Evolutionary conservation across 306 rosid genomes (phyloP).

Genomic region (Rosa rugosa): DNA sequence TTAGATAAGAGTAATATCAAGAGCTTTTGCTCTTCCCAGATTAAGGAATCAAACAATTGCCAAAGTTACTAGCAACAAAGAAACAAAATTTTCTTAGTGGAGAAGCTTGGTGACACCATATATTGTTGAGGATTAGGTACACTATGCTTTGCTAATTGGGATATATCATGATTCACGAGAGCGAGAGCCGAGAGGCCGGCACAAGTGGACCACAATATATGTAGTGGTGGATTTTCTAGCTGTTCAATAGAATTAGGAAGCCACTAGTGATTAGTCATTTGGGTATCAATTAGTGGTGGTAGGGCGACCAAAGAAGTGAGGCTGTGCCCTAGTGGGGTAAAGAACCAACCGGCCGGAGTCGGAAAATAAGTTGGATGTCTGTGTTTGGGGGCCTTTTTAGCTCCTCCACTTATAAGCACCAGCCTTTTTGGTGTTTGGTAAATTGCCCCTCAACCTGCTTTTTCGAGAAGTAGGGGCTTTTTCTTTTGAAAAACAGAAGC

Average conservation of each 20-base stretch:
- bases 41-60: not conserved
- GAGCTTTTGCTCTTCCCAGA: not conserved
- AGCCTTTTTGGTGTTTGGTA: too few relatives aligned
- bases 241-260: not conserved
- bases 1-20: not conserved
- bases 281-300: constrained; percentile 1
- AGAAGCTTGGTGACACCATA: not conserved
- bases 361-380: too few relatives aligned
- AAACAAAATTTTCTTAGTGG: not conserved
- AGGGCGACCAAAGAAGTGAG: not conserved
- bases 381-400: too few relatives aligned
- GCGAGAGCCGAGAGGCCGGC: not conserved
- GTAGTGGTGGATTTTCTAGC: not conserved
- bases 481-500: too few relatives aligned
- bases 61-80: not conserved
- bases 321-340: not conserved
- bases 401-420: too few relatives aligned
- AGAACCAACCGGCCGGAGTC: not conserved
- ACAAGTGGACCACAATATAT: not conserved
- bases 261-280: constrained; percentile 9
- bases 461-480: too few relatives aligned
- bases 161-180: not conserved
- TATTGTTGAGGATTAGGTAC: constrained; percentile 7
- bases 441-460: too few relatives aligned
- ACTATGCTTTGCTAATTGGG: not conserved